phyloP scores from a whole-genome alignment of 805 yeast species.

The Pichia ethanolica region DNA sequence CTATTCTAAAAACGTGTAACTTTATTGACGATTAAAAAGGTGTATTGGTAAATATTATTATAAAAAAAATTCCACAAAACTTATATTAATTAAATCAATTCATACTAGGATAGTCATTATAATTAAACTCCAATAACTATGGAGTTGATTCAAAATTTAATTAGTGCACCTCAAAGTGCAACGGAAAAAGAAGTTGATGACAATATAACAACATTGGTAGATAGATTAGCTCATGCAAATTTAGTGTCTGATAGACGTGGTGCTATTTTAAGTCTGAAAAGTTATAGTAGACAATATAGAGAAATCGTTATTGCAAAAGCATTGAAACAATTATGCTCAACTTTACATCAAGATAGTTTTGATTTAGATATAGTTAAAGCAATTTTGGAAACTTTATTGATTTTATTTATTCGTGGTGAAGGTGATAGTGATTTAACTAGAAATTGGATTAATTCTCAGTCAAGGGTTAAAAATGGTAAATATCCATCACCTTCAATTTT shows the following conservation, averaged over 20 bases:
- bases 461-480: constrained; percentile 67
- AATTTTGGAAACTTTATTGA: constrained; percentile 74
- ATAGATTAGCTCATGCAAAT: constrained; percentile 76
- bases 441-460: constrained; percentile 66
- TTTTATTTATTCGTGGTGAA: constrained; percentile 63
- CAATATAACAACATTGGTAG: constrained; percentile 83
- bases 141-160: constrained; percentile 30
- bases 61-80: too few species aligned
- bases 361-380: constrained; percentile 69
- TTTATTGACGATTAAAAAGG: too few species aligned
- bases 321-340: constrained; percentile 59
- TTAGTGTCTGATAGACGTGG: constrained; percentile 81
- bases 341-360: constrained; percentile 56
- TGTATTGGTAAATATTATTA: not conserved
- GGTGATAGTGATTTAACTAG: constrained; percentile 58
- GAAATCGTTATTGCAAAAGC: constrained; percentile 89
- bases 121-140: constrained; percentile 9
- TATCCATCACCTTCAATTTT: constrained; percentile 66
- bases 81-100: too few species aligned
- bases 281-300: constrained; percentile 80
- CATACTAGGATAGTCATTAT: too few species aligned
- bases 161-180: constrained; percentile 26
- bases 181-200: constrained; percentile 48
- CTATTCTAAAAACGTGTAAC: too few species aligned
- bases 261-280: constrained; percentile 82